Evolutionary conservation across 352 stramenopile species (phyloP).

Genomic region (Thalassiosira gravida): DNA sequence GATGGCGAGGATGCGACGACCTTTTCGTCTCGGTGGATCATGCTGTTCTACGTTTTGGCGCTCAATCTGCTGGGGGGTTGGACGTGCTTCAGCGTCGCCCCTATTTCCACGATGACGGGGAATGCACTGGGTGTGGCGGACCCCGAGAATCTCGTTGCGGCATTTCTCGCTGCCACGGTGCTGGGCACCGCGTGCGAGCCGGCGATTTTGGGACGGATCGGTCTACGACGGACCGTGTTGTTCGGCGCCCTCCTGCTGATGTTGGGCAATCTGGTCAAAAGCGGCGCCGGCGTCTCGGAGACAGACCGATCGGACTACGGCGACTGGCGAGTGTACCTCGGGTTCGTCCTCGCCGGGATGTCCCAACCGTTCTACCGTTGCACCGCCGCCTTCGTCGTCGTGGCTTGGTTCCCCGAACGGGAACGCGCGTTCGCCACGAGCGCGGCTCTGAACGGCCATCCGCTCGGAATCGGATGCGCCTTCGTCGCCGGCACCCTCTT

Average conservation of each 20-base stretch:
- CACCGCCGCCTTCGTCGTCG: conserved; percentile 68
- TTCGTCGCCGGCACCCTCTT: conserved; percentile 78
- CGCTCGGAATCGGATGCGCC: conserved; percentile 76
- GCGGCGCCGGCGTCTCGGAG: background rate
- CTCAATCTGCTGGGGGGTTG: conserved; percentile 81
- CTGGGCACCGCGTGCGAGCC: conserved; percentile 67
- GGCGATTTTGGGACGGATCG: conserved; percentile 67
- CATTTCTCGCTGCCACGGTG: conserved; percentile 76
- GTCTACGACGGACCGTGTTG: conserved; percentile 71
- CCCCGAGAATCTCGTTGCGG: conserved; percentile 69
- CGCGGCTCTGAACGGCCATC: conserved; percentile 73
- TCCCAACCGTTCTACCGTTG: conserved; percentile 70
- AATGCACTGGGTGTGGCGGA: conserved; percentile 39
- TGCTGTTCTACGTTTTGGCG: conserved; percentile 77
- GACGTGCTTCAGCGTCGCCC: conserved; percentile 80
- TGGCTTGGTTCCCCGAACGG: conserved; percentile 75
- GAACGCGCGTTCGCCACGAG: conserved; percentile 70
- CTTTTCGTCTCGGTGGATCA: conserved; percentile 69
- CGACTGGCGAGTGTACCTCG: conserved; percentile 57
- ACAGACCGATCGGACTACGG: background rate
- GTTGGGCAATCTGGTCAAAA: conserved; percentile 72
- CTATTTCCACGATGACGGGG: conserved; percentile 66
- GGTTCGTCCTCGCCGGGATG: conserved; percentile 76
- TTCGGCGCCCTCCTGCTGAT: conserved; percentile 77
- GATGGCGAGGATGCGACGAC: conserved; percentile 45